A percentile compares a stretch with the other conserved stretches of the same genome.
These are phyloP conservation scores for Zygosaccharomyces kombuchaensis DNA, from an alignment of 805 yeast genomes.

Conservation along the genomic window DNA sequence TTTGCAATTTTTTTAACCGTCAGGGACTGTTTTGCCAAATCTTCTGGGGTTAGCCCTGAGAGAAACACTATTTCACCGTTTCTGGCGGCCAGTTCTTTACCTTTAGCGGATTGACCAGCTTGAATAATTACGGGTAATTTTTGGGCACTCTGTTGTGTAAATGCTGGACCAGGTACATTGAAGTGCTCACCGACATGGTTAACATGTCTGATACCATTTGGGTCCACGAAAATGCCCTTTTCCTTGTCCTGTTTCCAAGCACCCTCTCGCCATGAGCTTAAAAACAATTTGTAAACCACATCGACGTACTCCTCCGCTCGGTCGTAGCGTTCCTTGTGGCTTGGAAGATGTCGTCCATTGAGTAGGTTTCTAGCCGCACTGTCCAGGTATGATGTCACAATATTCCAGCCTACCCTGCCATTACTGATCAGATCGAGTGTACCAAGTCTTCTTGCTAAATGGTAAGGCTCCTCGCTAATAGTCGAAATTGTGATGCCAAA, in stretches of 20 bases:
- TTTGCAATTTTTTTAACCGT: slow-evolving; percentile 34
- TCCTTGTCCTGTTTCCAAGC: slow-evolving; percentile 29
- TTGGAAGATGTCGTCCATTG: slow-evolving; percentile 37
- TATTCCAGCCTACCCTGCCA: slow-evolving; percentile 47
- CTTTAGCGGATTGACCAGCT: slow-evolving; percentile 43
- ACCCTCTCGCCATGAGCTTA: slow-evolving; percentile 45
- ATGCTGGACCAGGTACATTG: slow-evolving; percentile 42
- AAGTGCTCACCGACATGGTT: slow-evolving; percentile 40
- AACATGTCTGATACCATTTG: slow-evolving; percentile 39
- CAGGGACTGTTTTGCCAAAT: slow-evolving; percentile 29
- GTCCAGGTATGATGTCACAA: slow-evolving; percentile 43
- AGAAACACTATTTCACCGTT: slow-evolving; percentile 43
- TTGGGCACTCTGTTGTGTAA: slow-evolving; percentile 43
- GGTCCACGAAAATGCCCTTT: slow-evolving; percentile 38
- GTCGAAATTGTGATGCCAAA: slow-evolving; percentile 44
- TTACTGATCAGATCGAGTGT: slow-evolving; percentile 42
- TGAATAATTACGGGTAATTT: slow-evolving; percentile 43
- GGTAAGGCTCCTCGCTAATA: slow-evolving; percentile 41
- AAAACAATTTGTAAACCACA: slow-evolving; percentile 38
- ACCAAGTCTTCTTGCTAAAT: slow-evolving; percentile 41
- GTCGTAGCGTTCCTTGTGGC: slow-evolving; percentile 39
- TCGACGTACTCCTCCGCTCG: slow-evolving; percentile 41
- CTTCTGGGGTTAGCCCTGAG: slow-evolving; percentile 36
- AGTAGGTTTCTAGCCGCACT: slow-evolving; percentile 40
- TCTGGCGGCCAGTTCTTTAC: slow-evolving; percentile 41